These are phyloP conservation scores for Grosmannia penicillata DNA, from an alignment of 2,329 filamentous ascomycete genomes.

Conservation along the genomic window DNA sequence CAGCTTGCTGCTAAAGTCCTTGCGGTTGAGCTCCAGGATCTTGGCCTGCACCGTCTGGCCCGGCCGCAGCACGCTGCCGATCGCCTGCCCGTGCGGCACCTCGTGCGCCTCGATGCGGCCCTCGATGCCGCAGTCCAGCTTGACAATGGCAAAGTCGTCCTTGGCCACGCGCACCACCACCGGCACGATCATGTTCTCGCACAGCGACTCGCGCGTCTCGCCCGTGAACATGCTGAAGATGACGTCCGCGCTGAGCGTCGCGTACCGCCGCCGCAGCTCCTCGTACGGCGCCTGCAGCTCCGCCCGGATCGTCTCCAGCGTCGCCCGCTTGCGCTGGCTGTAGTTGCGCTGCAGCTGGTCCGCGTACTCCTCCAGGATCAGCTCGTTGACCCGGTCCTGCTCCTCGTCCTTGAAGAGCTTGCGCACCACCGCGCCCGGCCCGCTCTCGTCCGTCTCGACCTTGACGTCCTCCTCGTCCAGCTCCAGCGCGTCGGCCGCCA, in stretches of 20 bases:
- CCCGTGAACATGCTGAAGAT: constrained; percentile 95
- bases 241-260: constrained; percentile 54
- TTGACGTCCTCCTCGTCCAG: constrained; percentile 97
- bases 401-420: constrained; percentile 91
- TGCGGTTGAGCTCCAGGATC: constrained; percentile 74
- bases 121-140: constrained; percentile 87
- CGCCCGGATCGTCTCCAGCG: constrained; percentile 86
- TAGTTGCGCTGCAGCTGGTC: constrained; percentile 89
- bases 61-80: constrained; percentile 58
- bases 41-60: constrained; percentile 84
- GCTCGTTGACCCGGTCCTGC: constrained; percentile 88
- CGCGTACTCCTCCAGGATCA: constrained; percentile 92
- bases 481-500: constrained; percentile 92
- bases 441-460: constrained; percentile 81
- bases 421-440: constrained; percentile 77
- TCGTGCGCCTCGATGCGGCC: constrained; percentile 74
- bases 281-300: constrained; percentile 90
- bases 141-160: constrained; percentile 84
- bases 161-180: constrained; percentile 80
- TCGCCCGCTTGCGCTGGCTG: constrained; percentile 87
- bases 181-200: constrained; percentile 83
- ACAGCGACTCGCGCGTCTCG: constrained; percentile 71
- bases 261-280: constrained; percentile 74
- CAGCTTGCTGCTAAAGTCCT: constrained; percentile 69
- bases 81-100: constrained; percentile 56